Evolutionary conservation across 345 rosid species (phyloP).

Genomic region (Odontarrhena argentea): DNA sequence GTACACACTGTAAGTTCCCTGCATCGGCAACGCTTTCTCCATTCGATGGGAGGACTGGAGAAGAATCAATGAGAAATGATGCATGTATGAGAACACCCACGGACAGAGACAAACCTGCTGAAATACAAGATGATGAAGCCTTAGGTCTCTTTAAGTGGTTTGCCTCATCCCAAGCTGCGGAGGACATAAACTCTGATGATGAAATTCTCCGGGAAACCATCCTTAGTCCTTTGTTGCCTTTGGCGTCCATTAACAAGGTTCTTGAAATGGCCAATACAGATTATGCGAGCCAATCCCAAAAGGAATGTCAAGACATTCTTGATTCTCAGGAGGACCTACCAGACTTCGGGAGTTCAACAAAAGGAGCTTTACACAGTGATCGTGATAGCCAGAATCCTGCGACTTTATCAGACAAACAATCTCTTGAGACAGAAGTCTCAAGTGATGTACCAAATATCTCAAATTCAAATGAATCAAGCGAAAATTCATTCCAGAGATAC

Average conservation of each 20-base stretch:
- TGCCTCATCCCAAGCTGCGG: constrained; percentile 86
- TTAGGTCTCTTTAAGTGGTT: constrained; percentile 85
- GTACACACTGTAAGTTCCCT: constrained; percentile 36
- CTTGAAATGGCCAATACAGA: constrained; percentile 81
- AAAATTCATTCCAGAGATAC: constrained; percentile 46
- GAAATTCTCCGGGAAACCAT: constrained; percentile 79
- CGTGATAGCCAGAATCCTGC: constrained; percentile 34
- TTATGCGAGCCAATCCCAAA: constrained; percentile 79
- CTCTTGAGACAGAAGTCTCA: constrained; percentile 55
- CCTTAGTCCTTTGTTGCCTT: constrained; percentile 77
- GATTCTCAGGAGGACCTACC: constrained; percentile 71
- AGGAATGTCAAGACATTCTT: constrained; percentile 95
- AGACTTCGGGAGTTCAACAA: constrained; percentile 50
- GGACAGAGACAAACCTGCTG: constrained; percentile 31
- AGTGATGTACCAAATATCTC: constrained; percentile 45
- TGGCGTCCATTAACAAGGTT: constrained; percentile 62
- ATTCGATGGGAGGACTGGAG: constrained; percentile 34
- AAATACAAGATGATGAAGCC: constrained; percentile 62
- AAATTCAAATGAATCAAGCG: constrained; percentile 43
- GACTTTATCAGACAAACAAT: constrained; percentile 47
- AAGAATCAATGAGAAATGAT: constrained; percentile 35
- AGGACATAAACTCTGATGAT: constrained; percentile 94
- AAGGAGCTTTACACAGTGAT: constrained; percentile 38
- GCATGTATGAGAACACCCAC: constrained; percentile 32
- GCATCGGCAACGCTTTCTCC: constrained; percentile 41